Conservation (phyloP, 2,329 filamentous ascomycete genomes). For the Verticillium nonalfalfae region DNA sequence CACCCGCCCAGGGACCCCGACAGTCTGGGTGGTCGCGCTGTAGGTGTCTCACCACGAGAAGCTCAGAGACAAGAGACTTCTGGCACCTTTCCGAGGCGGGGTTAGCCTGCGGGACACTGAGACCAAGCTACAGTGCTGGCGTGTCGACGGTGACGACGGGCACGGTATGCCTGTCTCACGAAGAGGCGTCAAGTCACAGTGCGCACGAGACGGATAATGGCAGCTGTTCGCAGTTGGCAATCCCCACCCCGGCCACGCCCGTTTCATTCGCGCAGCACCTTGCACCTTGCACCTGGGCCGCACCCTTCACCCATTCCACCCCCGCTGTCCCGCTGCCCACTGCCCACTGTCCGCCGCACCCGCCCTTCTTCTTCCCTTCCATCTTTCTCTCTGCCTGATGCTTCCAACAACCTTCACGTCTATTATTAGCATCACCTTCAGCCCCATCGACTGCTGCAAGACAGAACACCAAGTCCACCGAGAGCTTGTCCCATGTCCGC, state of each 20-base stretch:
- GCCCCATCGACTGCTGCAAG: slow-evolving; percentile 35
- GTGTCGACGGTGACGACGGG: not conserved
- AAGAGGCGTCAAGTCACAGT: not conserved
- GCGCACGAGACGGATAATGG: not conserved
- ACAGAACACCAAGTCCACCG: slow-evolving; percentile 21
- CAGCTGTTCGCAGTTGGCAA: not conserved
- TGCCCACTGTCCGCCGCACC: not conserved
- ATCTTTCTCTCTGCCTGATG: slow-evolving; percentile 15
- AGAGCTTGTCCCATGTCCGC: slow-evolving; percentile 12
- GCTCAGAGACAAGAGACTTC: not conserved
- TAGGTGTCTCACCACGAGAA: not conserved
- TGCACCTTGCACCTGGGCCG: not conserved
- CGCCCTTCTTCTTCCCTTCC: slow-evolving; percentile 6
- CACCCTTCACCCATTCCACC: not conserved
- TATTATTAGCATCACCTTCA: slow-evolving; percentile 49
- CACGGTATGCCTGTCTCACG: not conserved
- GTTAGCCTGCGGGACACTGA: not conserved
- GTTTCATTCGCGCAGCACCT: slow-evolving; percentile 1
- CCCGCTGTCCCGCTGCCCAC: slow-evolving; percentile 4
- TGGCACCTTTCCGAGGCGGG: not conserved
- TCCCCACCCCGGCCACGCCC: not conserved
- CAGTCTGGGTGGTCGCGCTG: not conserved
- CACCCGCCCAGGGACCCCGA: not conserved
- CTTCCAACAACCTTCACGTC: slow-evolving; percentile 35
- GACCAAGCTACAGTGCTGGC: not conserved